Evolutionary conservation across 768 basidiomycete species (phyloP), one percentile per base, ranked within the genome.

Genomic region (Termitomyces heimii): DNA sequence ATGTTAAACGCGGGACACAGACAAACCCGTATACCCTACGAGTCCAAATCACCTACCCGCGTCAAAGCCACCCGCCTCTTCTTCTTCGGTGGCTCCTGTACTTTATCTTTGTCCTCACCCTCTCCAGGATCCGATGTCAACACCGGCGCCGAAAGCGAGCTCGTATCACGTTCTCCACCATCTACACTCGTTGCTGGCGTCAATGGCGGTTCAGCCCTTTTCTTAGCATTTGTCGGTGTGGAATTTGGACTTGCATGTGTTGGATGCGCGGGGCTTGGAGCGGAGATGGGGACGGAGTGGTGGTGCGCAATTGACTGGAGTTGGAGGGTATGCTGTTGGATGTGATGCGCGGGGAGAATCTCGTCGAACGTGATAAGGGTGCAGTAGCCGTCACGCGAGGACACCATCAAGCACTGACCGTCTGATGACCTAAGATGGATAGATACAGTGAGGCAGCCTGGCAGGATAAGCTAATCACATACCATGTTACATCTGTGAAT

Each of bases 401-500:
- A 89, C 28, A 98, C 82, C 49, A 98, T 83, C 18, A 99, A 80
- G 42, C 90, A 84, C 70, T 97, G 93, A 4, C 97, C 97, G 65
- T 98, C 97, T 1, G 94, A 85, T 1, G 96, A 96, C 96, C 96
- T 98, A 39, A 29, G 29, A 58, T 29, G 5, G n/a, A 56, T 44
- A 43, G 39, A 13, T 37, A 37, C 8, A 31, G 24, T 16, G 8
- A 34, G 26, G 65, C 22, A 26, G 32, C 28, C 32, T 10, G 40
- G 32, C 56, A 29, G 18, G 32, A 42, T n/a, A 16, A 34, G 4
- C 22, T 24, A 8, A 16, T 29, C 12, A 63, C 91, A 42, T 65
- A 98, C 97, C 97, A 99, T 42, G 88, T 84, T 72, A 97, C 78
- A 73, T 99, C 97, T 7, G 97, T 98, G 68, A 98, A 98, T 65